A percentile compares a stretch with the other conserved stretches of the same genome.
phyloP scores from a whole-genome alignment of 352 stramenopile species.

The Vaucheria bursata region DNA sequence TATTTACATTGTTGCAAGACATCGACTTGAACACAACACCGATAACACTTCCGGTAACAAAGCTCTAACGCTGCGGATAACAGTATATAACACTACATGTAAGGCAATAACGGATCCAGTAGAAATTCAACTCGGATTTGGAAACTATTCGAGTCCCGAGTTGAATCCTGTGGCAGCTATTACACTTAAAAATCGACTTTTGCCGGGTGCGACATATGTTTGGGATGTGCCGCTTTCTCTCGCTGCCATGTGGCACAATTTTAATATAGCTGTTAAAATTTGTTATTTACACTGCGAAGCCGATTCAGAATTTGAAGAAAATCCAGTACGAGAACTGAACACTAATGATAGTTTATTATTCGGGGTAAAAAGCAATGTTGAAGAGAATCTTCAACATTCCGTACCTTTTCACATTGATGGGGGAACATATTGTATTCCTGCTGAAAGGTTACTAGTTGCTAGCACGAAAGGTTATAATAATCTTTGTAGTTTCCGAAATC shows the following conservation, averaged over 20 bases:
- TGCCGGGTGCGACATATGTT: background rate
- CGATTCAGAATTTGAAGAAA: conserved; percentile 33
- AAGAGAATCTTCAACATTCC: no score
- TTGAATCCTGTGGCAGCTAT: conserved; percentile 8
- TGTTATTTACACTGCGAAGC: conserved; percentile 1
- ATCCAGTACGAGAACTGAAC: conserved; percentile 28
- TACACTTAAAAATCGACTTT: background rate
- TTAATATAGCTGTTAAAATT: background rate
- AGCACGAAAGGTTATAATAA: no score
- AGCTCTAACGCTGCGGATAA: conserved; percentile 10
- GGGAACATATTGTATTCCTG: no score
- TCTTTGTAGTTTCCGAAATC: no score
- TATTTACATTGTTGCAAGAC: background rate
- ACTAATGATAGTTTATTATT: conserved; percentile 2
- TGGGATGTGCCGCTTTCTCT: background rate
- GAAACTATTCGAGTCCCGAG: conserved; percentile 12
- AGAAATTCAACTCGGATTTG: conserved; percentile 28
- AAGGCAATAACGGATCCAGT: conserved; percentile 21
- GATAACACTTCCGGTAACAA: background rate
- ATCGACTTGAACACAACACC: conserved; percentile 2
- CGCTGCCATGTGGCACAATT: background rate
- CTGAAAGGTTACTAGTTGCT: no score
- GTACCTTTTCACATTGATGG: no score
- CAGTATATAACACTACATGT: conserved; percentile 31
- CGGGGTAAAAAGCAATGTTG: no score